Percentiles rank a stretch among this genome's conserved stretches.
Evolutionary conservation across 2,329 filamentous ascomycete species (phyloP).

Genomic region (Trichoderma simmonsii): DNA sequence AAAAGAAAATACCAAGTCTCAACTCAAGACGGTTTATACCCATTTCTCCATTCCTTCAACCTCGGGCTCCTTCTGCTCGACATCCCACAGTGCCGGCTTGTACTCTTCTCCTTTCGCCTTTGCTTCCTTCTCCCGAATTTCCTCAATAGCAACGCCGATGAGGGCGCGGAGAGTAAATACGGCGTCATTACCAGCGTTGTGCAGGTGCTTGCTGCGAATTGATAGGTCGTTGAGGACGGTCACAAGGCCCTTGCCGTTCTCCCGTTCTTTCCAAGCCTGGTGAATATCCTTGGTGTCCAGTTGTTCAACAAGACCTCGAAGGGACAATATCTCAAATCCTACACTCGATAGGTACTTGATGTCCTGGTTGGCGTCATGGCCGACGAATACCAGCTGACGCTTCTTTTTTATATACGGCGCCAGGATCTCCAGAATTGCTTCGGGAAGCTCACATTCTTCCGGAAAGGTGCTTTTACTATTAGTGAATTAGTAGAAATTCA

Average conservation of each 20-base stretch:
- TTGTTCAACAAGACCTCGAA: constrained; percentile 55
- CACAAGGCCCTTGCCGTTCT: constrained; percentile 54
- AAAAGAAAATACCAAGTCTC: constrained; percentile 18
- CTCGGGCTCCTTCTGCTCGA: neutral
- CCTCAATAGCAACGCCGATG: constrained; percentile 45
- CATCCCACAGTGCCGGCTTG: constrained; percentile 13
- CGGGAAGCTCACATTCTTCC: constrained; percentile 31
- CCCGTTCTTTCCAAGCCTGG: constrained; percentile 56
- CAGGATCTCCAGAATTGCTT: constrained; percentile 38
- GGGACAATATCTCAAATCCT: constrained; percentile 57
- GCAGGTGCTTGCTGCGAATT: constrained; percentile 63
- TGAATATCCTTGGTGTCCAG: constrained; percentile 74
- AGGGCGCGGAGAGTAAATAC: constrained; percentile 73
- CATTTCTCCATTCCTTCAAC: constrained; percentile 12
- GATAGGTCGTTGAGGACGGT: constrained; percentile 62
- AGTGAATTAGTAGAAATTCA: constrained; percentile 14
- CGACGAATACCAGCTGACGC: constrained; percentile 69
- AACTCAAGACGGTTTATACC: constrained; percentile 12
- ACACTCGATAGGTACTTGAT: constrained; percentile 63
- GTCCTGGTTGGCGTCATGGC: constrained; percentile 69
- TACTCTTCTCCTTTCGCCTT: constrained; percentile 21
- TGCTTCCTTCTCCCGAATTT: constrained; percentile 24
- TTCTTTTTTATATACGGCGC: constrained; percentile 28
- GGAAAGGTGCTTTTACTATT: constrained; percentile 44
- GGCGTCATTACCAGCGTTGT: constrained; percentile 87